phyloP scores from a whole-genome alignment of 2,329 filamentous ascomycete species.

The Orbilia brochopaga region DNA sequence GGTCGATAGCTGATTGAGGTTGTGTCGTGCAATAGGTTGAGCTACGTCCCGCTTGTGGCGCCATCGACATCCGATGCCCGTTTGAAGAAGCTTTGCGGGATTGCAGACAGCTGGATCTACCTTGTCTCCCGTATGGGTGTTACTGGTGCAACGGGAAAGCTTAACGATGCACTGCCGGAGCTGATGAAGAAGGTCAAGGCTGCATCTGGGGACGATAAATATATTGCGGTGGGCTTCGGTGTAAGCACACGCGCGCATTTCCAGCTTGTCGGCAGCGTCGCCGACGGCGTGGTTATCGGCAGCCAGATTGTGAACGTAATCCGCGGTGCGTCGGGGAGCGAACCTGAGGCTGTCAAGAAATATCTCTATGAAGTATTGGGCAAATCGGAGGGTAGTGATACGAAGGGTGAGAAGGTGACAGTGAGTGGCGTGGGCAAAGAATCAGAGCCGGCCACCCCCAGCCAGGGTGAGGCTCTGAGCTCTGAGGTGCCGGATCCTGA shows the following conservation, averaged over 20 bases:
- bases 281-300: conserved; percentile 95
- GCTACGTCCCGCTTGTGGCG: conserved; percentile 95
- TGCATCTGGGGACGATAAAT: conserved; percentile 88
- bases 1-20: not conserved
- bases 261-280: conserved; percentile 77
- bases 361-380: conserved; percentile 77
- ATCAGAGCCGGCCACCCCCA: conserved; percentile 73
- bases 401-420: conserved; percentile 67
- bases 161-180: conserved; percentile 81
- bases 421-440: conserved; percentile 73
- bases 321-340: conserved; percentile 69
- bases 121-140: conserved; percentile 97
- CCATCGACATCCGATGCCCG: conserved; percentile 88
- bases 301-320: conserved; percentile 90
- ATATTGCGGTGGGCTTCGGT: conserved; percentile 91
- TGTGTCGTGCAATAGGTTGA: conserved; percentile 66
- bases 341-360: conserved; percentile 76
- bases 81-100: conserved; percentile 94
- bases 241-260: conserved; percentile 97
- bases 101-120: conserved; percentile 98
- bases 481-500: conserved; percentile 59
- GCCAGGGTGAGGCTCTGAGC: conserved; percentile 83
- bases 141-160: conserved; percentile 82
- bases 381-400: conserved; percentile 59
- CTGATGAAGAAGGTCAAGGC: conserved; percentile 85